Evolutionary conservation across 2,329 filamentous ascomycete genomes (phyloP), one percentile per base, ranked within the genome.

Genomic region (Pseudonectria buxi): DNA sequence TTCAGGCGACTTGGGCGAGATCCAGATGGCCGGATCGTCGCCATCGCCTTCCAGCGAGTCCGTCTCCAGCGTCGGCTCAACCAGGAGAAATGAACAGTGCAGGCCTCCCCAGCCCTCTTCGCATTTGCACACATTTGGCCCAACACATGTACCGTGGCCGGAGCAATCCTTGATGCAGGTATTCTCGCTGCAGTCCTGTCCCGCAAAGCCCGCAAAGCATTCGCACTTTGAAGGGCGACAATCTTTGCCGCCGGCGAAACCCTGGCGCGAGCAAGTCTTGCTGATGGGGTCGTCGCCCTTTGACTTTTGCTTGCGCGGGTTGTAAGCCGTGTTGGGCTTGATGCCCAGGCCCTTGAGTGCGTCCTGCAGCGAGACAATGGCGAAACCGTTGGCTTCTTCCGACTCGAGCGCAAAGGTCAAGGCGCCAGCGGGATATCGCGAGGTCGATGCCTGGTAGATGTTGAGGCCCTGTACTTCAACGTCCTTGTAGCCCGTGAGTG

Each of bases 11-110:
- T 51, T 45, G 0, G 67, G 64, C 1, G 65, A 67, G 33, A 71
- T 64, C 67, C 67, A 71, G 15, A 71, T 64, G 0, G 66, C 67
- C 0, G 68, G 67, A 32, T 71, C 67, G 25, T 71, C 67, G 0
- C 67, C 65, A 15, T 71, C 67, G 2, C 49, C 62, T 0, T 64
- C 65, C 12, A 62, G 62, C 10, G 61, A 56, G 10, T 68, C 63
- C 0, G 67, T 70, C 45, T 69, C 67, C 30, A 56, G 60, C 3
- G 54, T 51, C 2, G 67, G 52, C 37, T 62, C 53, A 1, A 69
- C 60, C 1, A 63, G 49, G 13, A 68, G 53, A 42, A 69, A 70
- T 3, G 61, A 62, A 47, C 67, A 72, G 36, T 66, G 59, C 1
- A 68, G 51, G 0, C 67, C 67, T 4, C 64, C 65, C 64, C 64